These are phyloP conservation scores for Pigoraptor vietnamica DNA, from an alignment of 78 protist species.

Conservation along the genomic window DNA sequence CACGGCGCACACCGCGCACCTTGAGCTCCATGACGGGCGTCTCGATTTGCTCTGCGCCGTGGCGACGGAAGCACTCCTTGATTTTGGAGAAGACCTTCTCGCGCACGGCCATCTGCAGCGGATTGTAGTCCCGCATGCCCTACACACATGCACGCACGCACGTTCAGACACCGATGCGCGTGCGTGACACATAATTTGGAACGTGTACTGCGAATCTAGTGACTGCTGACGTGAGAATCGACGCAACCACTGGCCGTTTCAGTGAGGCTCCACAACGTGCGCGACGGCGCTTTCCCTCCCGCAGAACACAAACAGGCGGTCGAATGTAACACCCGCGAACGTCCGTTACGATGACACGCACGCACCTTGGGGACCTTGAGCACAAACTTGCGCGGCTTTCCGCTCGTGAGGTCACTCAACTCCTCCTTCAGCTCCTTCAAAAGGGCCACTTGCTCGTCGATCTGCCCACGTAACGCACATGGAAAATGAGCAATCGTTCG, in stretches of 20 bases:
- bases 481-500: too few species aligned
- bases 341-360: background rate
- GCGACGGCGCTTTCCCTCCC: too few species aligned
- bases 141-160: background rate
- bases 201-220: too few species aligned
- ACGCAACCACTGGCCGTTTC: too few species aligned
- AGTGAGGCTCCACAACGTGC: too few species aligned
- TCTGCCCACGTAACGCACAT: background rate
- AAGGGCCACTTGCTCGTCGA: background rate
- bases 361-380: background rate
- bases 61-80: constrained; percentile 72
- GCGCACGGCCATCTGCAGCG: constrained; percentile 78
- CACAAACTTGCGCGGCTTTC: background rate
- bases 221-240: too few species aligned
- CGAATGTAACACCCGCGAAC: background rate
- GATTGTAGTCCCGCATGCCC: constrained; percentile 72
- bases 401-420: background rate
- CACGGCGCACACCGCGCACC: constrained; percentile 5
- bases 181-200: too few species aligned
- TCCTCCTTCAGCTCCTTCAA: background rate
- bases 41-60: constrained; percentile 92
- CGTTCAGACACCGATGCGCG: background rate
- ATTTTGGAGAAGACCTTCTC: constrained; percentile 58
- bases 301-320: too few species aligned
- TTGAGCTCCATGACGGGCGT: constrained; percentile 93